Conservation (phyloP, 2,329 filamentous ascomycete species). For the Pseudogymnoascus sp. region DNA sequence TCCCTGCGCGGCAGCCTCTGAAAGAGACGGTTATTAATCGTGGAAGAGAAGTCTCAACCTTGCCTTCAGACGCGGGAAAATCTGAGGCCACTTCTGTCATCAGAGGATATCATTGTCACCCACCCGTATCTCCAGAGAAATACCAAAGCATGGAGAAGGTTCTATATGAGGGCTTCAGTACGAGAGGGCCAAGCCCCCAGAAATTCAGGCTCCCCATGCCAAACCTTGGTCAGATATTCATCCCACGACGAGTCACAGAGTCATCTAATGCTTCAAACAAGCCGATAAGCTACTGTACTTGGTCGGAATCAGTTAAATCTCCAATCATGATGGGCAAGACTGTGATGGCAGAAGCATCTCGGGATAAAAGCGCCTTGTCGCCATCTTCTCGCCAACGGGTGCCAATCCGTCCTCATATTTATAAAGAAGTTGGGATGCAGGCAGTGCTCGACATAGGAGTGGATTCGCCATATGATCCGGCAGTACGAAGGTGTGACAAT, state of each 20-base stretch:
- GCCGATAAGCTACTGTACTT: not conserved
- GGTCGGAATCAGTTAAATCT: not conserved
- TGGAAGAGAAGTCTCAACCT: not conserved
- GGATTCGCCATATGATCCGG: not conserved
- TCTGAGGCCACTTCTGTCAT: not conserved
- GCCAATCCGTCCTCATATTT: too few species aligned
- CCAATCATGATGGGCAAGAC: not conserved
- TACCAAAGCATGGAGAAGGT: not conserved
- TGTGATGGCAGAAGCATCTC: not conserved
- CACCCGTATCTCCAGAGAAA: not conserved
- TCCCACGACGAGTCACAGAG: not conserved
- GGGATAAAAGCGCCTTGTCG: not conserved
- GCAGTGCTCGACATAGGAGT: not conserved
- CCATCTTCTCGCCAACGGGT: not conserved
- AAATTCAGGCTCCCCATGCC: not conserved
- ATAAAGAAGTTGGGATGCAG: not conserved
- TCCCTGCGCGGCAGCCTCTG: not conserved
- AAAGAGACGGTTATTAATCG: not conserved
- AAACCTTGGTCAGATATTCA: not conserved
- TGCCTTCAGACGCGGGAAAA: not conserved
- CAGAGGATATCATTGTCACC: not conserved
- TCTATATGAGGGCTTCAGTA: not conserved
- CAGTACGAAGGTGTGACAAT: not conserved
- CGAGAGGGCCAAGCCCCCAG: not conserved
- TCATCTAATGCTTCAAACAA: not conserved